Base-by-base conservation (phyloP, 2,329 filamentous ascomycete species). In the Penicillium sp. region DNA sequence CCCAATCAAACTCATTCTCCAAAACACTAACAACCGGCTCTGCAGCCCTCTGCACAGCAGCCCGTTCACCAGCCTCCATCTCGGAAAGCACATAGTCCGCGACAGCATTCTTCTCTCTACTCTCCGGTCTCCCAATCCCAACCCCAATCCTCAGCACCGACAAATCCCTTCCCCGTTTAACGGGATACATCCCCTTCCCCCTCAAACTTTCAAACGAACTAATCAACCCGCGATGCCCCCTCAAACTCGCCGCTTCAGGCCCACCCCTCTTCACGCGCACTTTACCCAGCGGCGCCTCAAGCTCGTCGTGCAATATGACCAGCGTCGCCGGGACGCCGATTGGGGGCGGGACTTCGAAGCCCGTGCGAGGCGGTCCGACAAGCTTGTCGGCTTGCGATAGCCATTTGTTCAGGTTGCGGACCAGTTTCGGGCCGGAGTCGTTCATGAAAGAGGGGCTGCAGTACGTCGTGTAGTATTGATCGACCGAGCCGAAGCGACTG, bases 371-470 rank as follows among this genome's bases (percentile, higher is more conserved):
- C 2, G 33, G 9, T 20, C 33, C 33, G 16, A 36, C 9, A 4
- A 27, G 2, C 11, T 41, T 33, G 6, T 58, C 51, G 4, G 50
- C 42, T 13, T 53, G 42, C 11, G 55, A 53, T 56, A 66, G 49
- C 66, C 64, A 75, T 11, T 60, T 75, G 58, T 78, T 79, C 78
- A 87, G 91, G 2, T 86, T 84, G 2, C 77, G 77, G 3, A 81
- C 76, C 0, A 96, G 81, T 53, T 86, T 88, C 0, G 80, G 77
- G 0, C 94, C 94, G 1, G 85, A 89, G 4, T 87, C 75, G 68
- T 97, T 99, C 94, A 99, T 97, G 30, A 86, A 74, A 0, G 82
- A 83, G 0, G 87, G 84, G 28, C 85, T 90, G 68, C 94, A 86
- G 72, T 89, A 85, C 39, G 67, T 70, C 46, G 66, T 60, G 61